These are phyloP conservation scores for Aspergillus carlsbadensis DNA, from an alignment of 495 filamentous ascomycete species.

Conservation along the genomic window DNA sequence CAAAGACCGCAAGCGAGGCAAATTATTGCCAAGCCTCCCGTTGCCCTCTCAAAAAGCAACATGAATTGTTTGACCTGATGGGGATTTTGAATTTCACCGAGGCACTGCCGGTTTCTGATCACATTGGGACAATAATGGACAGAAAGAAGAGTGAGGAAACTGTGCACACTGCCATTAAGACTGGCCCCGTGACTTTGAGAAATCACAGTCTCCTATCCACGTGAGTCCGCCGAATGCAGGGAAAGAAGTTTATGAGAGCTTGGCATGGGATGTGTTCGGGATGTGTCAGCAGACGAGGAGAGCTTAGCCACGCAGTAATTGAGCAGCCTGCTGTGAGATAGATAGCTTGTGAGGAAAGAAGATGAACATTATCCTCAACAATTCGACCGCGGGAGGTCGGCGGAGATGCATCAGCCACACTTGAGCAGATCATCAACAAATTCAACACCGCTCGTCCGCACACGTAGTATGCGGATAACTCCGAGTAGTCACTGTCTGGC, in stretches of 20 bases:
- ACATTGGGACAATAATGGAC: no score
- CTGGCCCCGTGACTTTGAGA: background rate
- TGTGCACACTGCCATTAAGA: background rate
- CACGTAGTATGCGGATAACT: background rate
- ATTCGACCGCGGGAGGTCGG: background rate
- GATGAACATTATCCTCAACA: background rate
- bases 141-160: background rate
- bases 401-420: background rate
- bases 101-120: background rate
- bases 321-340: constrained; percentile 6
- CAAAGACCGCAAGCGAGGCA: background rate
- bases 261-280: background rate
- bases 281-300: background rate
- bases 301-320: constrained; percentile 8
- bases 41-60: background rate
- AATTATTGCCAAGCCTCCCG: background rate
- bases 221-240: background rate
- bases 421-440: background rate
- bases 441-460: no score
- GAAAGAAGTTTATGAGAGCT: background rate
- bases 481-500: background rate
- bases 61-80: no score
- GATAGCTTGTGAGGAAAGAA: background rate
- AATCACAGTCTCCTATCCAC: background rate
- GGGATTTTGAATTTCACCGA: background rate